Percentiles rank a stretch among this genome's conserved stretches.
phyloP scores from a whole-genome alignment of 805 yeast species.

The Naumovozyma castellii region DNA sequence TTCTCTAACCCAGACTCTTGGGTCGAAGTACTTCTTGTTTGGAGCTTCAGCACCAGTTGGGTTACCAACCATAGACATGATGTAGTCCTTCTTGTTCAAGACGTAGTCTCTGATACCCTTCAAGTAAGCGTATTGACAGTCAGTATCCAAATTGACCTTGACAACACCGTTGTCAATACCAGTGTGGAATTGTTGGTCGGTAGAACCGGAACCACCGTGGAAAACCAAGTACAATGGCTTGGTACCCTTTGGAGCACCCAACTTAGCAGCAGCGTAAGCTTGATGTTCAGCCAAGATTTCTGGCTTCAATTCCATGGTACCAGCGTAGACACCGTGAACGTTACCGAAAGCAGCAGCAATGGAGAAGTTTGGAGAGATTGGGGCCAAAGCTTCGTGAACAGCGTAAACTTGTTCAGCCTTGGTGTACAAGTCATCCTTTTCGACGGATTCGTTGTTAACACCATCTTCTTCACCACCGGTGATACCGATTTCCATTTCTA shows the following conservation, averaged over 20 bases:
- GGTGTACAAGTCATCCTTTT: slow-evolving; percentile 83
- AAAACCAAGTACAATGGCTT: slow-evolving; percentile 91
- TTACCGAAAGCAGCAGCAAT: slow-evolving; percentile 99
- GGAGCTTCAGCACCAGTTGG: slow-evolving; percentile 99
- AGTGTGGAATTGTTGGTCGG: slow-evolving; percentile 81
- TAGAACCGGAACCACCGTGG: slow-evolving; percentile 99
- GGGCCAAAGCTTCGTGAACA: slow-evolving; percentile 81
- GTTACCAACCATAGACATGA: slow-evolving; percentile 87
- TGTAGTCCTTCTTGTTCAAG: slow-evolving; percentile 90
- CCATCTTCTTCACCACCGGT: slow-evolving; percentile 99
- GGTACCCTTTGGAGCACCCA: slow-evolving; percentile 37
- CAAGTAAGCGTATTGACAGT: slow-evolving; percentile 97
- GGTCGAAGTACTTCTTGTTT: slow-evolving; percentile 99
- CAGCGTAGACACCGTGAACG: slow-evolving; percentile 99
- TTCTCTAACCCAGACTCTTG: slow-evolving; percentile 99
- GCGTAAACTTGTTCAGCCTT: slow-evolving; percentile 88
- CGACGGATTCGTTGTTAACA: slow-evolving; percentile 94
- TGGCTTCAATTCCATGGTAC: slow-evolving; percentile 91
- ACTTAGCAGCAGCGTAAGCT: slow-evolving; percentile 66
- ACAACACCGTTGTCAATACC: slow-evolving; percentile 93
- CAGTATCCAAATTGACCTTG: slow-evolving; percentile 98
- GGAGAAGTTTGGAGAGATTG: slow-evolving; percentile 95
- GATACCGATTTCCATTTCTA: slow-evolving; percentile 99
- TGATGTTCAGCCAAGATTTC: slow-evolving; percentile 94
- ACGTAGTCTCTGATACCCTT: slow-evolving; percentile 96